These are phyloP conservation scores for Madurella fahalii DNA, from an alignment of 2,329 filamentous ascomycete genomes.

Conservation along the genomic window DNA sequence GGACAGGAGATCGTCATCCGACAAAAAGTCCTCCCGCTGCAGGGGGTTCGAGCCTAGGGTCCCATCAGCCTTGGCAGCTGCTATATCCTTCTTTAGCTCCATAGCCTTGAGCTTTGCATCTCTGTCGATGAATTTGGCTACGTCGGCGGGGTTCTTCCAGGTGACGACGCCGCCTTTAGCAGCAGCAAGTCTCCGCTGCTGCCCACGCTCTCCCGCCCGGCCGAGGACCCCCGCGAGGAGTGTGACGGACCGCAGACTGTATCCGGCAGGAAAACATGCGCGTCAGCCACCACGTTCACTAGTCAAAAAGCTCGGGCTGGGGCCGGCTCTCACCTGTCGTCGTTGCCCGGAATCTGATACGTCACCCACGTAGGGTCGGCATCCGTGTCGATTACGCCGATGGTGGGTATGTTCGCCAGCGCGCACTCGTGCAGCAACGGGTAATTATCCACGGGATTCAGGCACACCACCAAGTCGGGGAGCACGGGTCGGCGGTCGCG, in stretches of 20 bases:
- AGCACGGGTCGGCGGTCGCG: conserved; percentile 62
- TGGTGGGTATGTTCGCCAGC: conserved; percentile 82
- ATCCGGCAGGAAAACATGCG: no score
- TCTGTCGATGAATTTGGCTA: conserved; percentile 17
- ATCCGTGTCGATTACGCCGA: conserved; percentile 92
- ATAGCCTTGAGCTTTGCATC: background rate
- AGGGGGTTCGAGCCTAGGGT: background rate
- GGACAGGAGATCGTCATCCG: conserved; percentile 15
- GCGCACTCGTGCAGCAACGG: conserved; percentile 88
- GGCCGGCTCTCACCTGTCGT: conserved; percentile 66
- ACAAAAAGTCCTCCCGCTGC: conserved; percentile 13
- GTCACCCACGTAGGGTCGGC: conserved; percentile 90
- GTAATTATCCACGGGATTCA: conserved; percentile 93
- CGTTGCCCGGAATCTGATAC: conserved; percentile 93
- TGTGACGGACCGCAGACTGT: conserved; percentile 72
- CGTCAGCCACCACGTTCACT: background rate
- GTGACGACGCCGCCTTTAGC: conserved; percentile 60
- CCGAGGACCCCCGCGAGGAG: conserved; percentile 84
- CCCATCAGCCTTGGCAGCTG: background rate
- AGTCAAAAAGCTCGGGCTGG: background rate
- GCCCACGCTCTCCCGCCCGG: conserved; percentile 75
- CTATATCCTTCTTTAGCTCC: background rate
- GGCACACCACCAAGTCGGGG: conserved; percentile 85
- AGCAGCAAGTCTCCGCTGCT: conserved; percentile 59
- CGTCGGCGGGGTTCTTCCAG: conserved; percentile 51